Evolutionary conservation across 1,284 basidiomycete genomes (phyloP).

Genomic region (Cutaneotrichosporon daszewskae): DNA sequence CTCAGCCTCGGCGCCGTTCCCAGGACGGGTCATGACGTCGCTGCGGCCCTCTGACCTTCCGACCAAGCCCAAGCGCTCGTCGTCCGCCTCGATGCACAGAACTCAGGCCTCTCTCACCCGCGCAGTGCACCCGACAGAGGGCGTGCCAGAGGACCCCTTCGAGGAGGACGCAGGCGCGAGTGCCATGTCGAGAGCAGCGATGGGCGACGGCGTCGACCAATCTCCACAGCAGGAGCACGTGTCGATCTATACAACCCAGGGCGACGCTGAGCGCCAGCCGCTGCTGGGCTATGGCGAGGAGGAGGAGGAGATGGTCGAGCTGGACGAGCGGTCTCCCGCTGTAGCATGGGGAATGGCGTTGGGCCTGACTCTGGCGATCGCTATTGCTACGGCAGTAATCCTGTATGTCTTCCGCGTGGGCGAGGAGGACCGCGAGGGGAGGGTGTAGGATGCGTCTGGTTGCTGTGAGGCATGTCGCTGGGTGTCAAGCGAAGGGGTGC

Average conservation of each 20-base stretch:
- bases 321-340: background rate
- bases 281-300: conserved; percentile 38
- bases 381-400: no score
- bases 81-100: no score
- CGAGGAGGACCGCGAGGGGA: background rate
- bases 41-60: conserved; percentile 9
- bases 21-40: conserved; percentile 9
- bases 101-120: no score
- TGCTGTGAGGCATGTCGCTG: background rate
- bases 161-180: background rate
- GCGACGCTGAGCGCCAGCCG: conserved; percentile 48
- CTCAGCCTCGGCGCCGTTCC: conserved; percentile 12
- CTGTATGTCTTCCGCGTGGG: background rate
- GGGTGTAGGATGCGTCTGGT: background rate
- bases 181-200: background rate
- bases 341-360: background rate
- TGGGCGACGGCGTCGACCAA: background rate
- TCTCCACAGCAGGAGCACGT: conserved; percentile 4
- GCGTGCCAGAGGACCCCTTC: conserved; percentile 1
- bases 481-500: no score
- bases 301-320: no score
- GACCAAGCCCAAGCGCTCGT: background rate
- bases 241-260: background rate
- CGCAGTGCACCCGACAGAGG: no score
- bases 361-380: no score